Evolutionary conservation across 2,329 filamentous ascomycete species (phyloP).

Genomic region (Xylariales sp.): DNA sequence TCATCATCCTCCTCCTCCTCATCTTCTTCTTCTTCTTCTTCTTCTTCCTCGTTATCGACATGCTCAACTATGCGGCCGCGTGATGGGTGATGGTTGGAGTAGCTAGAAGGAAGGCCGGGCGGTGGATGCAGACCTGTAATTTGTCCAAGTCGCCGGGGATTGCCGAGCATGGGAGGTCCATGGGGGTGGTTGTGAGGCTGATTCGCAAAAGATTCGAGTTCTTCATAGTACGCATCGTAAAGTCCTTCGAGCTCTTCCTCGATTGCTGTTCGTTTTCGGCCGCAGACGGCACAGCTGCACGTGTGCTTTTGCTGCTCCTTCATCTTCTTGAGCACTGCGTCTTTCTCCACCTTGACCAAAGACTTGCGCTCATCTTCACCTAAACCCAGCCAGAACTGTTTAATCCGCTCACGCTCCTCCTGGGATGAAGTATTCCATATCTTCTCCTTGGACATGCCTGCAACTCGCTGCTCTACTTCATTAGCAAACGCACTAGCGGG

Average conservation of each 20-base stretch:
- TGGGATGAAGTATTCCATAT: constrained; percentile 97
- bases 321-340: constrained; percentile 97
- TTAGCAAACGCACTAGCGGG: constrained; percentile 15
- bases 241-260: constrained; percentile 96
- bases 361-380: constrained; percentile 93
- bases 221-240: constrained; percentile 97
- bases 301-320: constrained; percentile 99
- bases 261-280: constrained; percentile 91
- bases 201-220: constrained; percentile 95
- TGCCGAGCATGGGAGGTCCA: constrained; percentile 63
- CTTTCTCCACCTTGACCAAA: constrained; percentile 96
- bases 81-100: constrained; percentile 64
- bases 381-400: constrained; percentile 94
- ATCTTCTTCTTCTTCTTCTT: constrained; percentile 51
- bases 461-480: constrained; percentile 13
- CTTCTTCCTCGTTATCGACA: constrained; percentile 51
- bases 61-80: constrained; percentile 71
- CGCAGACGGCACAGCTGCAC: constrained; percentile 96
- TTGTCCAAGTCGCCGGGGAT: constrained; percentile 59
- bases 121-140: constrained; percentile 51
- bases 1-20: constrained; percentile 44
- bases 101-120: constrained; percentile 53
- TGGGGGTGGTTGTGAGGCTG: constrained; percentile 64
- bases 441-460: constrained; percentile 66
- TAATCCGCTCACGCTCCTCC: constrained; percentile 94